Conservation (phyloP, 1,284 basidiomycete genomes). For the Malassezia yamatoensis region DNA sequence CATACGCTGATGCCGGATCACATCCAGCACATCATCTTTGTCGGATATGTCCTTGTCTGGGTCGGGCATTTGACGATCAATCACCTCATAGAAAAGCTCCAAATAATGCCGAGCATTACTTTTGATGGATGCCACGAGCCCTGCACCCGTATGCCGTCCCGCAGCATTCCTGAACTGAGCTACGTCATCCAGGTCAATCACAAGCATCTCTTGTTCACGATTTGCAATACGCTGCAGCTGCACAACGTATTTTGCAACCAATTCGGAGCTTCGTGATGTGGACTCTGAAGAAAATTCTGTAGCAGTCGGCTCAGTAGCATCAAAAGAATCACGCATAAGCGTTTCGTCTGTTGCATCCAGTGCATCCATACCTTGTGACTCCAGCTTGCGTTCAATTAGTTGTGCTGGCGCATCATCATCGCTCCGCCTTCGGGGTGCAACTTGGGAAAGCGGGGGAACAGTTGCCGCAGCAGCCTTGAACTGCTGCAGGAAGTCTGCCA, state of each 20-base stretch:
- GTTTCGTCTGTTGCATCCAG: constrained; percentile 19
- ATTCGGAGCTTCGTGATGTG: background rate
- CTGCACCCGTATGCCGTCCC: constrained; percentile 17
- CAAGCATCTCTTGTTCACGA: constrained; percentile 72
- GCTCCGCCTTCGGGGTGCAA: background rate
- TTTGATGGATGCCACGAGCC: constrained; percentile 53
- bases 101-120: constrained; percentile 83
- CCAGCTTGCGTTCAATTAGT: constrained; percentile 15
- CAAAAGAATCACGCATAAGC: constrained; percentile 18
- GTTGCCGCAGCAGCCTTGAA: constrained; percentile 32
- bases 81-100: constrained; percentile 74
- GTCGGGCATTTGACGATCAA: constrained; percentile 61
- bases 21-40: constrained; percentile 54
- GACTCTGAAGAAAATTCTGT: background rate
- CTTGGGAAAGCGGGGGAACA: constrained; percentile 17
- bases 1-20: constrained; percentile 63
- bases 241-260: constrained; percentile 68
- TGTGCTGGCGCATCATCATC: constrained; percentile 9
- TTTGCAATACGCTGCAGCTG: constrained; percentile 88
- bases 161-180: constrained; percentile 40
- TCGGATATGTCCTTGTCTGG: constrained; percentile 70
- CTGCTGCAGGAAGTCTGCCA: constrained; percentile 36
- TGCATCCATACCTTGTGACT: constrained; percentile 16
- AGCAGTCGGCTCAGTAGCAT: background rate
- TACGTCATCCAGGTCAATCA: constrained; percentile 72